Base-by-base conservation (phyloP, 2,329 filamentous ascomycete genomes). In the Fusarium lateritium region DNA sequence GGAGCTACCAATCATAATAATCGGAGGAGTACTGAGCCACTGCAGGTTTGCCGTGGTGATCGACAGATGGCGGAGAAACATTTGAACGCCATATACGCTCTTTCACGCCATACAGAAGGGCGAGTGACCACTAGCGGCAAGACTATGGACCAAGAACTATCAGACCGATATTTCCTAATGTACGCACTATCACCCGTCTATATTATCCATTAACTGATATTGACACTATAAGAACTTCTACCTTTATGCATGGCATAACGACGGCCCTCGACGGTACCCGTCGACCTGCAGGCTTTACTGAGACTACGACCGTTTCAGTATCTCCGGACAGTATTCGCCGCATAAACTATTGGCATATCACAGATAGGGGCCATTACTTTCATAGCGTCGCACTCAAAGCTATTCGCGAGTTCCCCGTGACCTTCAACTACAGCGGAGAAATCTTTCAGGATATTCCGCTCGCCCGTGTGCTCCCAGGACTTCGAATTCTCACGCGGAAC, bases 131-230 rank as follows among this genome's bases (percentile, higher is more conserved):
- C 0, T 3, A 7, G n/a, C 9, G 3, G 3, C 26, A 65, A 65
- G 7, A 36, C 45, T n/a, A 5, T 31, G 3, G 46, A 65, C 5
- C 52, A 65, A 17, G 60, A 65, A 9, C 53, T 65, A 0, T 33
- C 36, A 15, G 24, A 65, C 22, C 53, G 62, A 13, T 65, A 53
- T 10, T 65, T 65, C 22, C 31, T 65, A 14, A 45, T 22, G 22
- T 13, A 15, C 4, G 11, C 6, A 7, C 3, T 9, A 19, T 5
- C 1, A 1, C 2, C 13, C 15, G 3, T 17, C 2, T 15, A 2
- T 10, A 1, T 1, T 19, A n/a, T n/a, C n/a, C 2, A 1, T 6
- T 3, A 4, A 2, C 44, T 58, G n/a, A 64, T 3, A 26, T 0
- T n/a, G n/a, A n/a, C n/a, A 1, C 9, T 43, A 14, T 2, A 0